These are phyloP conservation scores for Camellia lanceoleosa DNA, from an alignment of 148 eudicot species.

Conservation along the genomic window DNA sequence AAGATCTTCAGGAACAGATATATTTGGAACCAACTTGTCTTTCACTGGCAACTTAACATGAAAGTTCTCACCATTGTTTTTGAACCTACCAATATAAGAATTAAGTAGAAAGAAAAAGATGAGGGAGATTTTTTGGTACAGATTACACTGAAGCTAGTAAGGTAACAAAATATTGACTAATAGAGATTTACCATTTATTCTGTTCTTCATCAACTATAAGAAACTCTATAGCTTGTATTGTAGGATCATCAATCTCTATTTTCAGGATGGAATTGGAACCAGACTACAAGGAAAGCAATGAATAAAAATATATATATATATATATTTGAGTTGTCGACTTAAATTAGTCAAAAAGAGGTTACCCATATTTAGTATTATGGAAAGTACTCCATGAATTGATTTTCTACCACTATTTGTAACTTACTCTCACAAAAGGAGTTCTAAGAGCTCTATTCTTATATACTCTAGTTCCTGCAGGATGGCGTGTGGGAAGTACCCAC, in stretches of 20 bases:
- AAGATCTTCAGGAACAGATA: constrained; percentile 88
- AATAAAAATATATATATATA: background rate
- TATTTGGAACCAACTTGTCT: constrained; percentile 33
- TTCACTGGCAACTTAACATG: constrained; percentile 49
- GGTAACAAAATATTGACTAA: background rate
- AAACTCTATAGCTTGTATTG: constrained; percentile 80
- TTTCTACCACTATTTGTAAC: constrained; percentile 13
- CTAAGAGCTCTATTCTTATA: constrained; percentile 75
- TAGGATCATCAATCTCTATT: constrained; percentile 81
- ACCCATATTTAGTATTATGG: background rate
- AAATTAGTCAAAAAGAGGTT: background rate
- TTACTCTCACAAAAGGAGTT: constrained; percentile 72
- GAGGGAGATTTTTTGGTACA: background rate
- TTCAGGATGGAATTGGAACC: constrained; percentile 54
- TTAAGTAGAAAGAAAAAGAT: background rate
- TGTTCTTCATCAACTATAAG: constrained; percentile 74
- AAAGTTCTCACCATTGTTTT: constrained; percentile 80
- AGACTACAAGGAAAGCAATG: constrained; percentile 47
- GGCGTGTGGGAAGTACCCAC: constrained; percentile 73
- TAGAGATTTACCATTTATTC: constrained; percentile 63
- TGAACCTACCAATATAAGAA: constrained; percentile 49
- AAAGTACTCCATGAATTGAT: background rate
- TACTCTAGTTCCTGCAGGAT: constrained; percentile 70
- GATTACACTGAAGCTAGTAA: constrained; percentile 2
- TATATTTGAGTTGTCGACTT: background rate